Conservation (phyloP, 1,284 basidiomycete genomes). For the Binderoboletus segoi region DNA sequence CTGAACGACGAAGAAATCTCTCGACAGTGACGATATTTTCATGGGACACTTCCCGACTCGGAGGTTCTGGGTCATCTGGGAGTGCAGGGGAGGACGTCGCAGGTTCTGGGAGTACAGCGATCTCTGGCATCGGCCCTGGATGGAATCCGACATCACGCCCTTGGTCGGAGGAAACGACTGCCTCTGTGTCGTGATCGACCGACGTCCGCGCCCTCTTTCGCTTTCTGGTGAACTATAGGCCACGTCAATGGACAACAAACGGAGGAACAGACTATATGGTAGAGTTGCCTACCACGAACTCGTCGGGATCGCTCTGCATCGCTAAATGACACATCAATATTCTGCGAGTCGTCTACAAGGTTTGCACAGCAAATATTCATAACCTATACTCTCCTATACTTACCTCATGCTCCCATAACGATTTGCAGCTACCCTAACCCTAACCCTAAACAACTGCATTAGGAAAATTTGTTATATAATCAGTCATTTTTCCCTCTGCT, state of each 20-base stretch:
- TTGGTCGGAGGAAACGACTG: not conserved
- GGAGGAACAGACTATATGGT: not conserved
- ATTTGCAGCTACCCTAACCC: too few species aligned
- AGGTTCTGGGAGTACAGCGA: constrained; percentile 17
- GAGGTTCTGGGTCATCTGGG: not conserved
- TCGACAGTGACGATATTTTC: constrained; percentile 31
- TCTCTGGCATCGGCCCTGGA: constrained; percentile 14
- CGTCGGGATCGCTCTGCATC: constrained; percentile 17
- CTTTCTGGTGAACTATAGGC: constrained; percentile 31
- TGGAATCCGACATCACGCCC: not conserved
- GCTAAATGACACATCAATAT: too few species aligned
- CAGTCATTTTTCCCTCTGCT: too few species aligned
- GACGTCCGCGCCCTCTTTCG: constrained; percentile 24
- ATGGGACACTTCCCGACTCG: not conserved
- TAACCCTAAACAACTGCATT: too few species aligned
- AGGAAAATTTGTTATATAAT: too few species aligned
- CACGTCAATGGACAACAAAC: not conserved
- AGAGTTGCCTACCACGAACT: constrained; percentile 31
- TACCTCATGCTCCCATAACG: too few species aligned
- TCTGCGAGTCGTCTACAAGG: too few species aligned
- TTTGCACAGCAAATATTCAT: too few species aligned
- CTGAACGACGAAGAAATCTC: constrained; percentile 23
- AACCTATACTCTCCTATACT: too few species aligned
- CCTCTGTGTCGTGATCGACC: not conserved
- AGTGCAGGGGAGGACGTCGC: not conserved